Base-by-base conservation (phyloP, 2,329 filamentous ascomycete genomes). In the Blastomyces parvus region DNA sequence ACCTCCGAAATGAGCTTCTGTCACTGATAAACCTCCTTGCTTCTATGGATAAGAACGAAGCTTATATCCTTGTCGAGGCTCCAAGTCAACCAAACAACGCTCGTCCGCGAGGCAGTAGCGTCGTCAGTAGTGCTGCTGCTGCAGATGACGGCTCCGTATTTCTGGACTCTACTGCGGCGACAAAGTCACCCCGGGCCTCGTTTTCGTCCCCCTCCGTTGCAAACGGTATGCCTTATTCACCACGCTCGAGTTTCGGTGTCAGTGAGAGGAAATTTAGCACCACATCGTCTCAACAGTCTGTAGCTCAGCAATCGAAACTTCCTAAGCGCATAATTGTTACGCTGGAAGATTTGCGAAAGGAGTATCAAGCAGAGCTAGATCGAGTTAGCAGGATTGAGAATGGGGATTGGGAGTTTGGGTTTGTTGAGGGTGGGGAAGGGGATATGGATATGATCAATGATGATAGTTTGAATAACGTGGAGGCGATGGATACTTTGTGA, bases 291-390 rank as follows among this genome's bases (percentile, higher is more conserved):
- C 53, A 56, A 19, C 53, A 56, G 2, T 56, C 53, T 38, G 55
- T 44, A 61, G 40, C 9, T 25, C 44, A 50, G 69, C 38, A 68
- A 67, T 69, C 69, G 62, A 66, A 68, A 68, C 75, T 70, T 69
- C 70, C 75, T 17, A 88, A 88, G 78, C 86, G 92, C 66, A 88
- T 84, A 72, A 86, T 97, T 44, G 83, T 97, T 19, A 96, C 90
- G 40, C 78, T 99, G 62, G 88, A 88, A 38, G 92, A 96, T 73
- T 80, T 97, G 61, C 84, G 92, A 71, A 90, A 88, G 75, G 89
- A 93, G 73, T 99, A 97, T 74, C 90, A 96, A 77, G 85, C 84
- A 30, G 91, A 97, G 76, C 79, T 99, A 71, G 94, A 99, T 76
- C 84, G 91, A 66, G 88, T 94, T 68, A 90, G 88, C 61, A 88